Conservation (phyloP, 805 yeast genomes). For the Ogataea haglerorum region DNA sequence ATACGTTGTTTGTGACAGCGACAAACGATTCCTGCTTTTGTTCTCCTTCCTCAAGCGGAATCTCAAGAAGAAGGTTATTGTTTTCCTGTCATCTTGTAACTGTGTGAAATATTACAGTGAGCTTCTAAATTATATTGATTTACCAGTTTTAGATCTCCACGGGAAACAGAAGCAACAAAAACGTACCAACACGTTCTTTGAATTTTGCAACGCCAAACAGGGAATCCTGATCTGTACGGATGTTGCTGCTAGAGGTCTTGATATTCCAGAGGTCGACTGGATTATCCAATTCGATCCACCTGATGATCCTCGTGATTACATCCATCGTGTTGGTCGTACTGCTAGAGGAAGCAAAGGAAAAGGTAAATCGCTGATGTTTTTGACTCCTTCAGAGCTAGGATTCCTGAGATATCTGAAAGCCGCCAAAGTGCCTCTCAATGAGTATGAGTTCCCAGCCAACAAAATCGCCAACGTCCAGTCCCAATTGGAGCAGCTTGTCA, state of each 20-base stretch:
- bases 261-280: conserved; percentile 99
- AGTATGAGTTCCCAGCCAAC: conserved; percentile 90
- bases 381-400: conserved; percentile 91
- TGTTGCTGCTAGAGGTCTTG: conserved; percentile 98
- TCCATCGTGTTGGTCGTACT: conserved; percentile 98
- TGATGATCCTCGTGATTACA: conserved; percentile 99
- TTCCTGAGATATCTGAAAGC: conserved; percentile 92
- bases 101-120: conserved; percentile 96
- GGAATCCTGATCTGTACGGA: conserved; percentile 95
- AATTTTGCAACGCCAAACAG: conserved; percentile 93
- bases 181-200: conserved; percentile 96
- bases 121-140: conserved; percentile 88
- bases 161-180: conserved; percentile 99
- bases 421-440: conserved; percentile 96
- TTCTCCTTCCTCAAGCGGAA: conserved; percentile 94
- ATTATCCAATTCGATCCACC: conserved; percentile 99
- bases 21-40: conserved; percentile 82
- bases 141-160: conserved; percentile 94
- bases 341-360: conserved; percentile 89
- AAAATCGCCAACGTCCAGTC: conserved; percentile 96
- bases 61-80: conserved; percentile 87
- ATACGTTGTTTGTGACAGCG: conserved; percentile 95
- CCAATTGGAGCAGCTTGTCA: conserved; percentile 85
- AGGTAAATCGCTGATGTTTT: conserved; percentile 93
- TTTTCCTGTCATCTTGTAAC: conserved; percentile 93